Evolutionary conservation across 768 basidiomycete species (phyloP), one percentile per base, ranked within the genome.

Genomic region (Postia placenta): DNA sequence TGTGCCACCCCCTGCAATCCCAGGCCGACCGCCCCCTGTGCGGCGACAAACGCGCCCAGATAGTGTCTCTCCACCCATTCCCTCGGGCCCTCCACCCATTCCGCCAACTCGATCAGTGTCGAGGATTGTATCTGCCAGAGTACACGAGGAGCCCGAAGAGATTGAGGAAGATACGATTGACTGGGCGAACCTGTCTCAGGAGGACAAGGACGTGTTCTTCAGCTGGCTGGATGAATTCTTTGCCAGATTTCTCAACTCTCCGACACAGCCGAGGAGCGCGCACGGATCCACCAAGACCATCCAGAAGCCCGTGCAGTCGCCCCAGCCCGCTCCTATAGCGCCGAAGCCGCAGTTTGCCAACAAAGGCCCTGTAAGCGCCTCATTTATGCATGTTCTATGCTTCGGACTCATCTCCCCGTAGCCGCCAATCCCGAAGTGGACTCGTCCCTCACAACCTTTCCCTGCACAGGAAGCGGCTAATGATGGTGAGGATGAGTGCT

Each of bases 141-240:
- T 35, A 3, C 12, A 24, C 5, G 23, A n/a, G 4, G 17, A n/a
- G 14, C 38, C 43, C 17, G 14, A 20, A 9, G n/a, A n/a, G n/a
- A 3, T 47, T 35, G 36, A 25, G 14, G 24, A 37, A 12, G 57
- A 51, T 4, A 47, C 33, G 35, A 77, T 90, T 25, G 80, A 87
- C 60, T 91, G 87, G 87, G 63, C 72, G 4, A 80, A 85, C 61
- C 70, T 91, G 41, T 76, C 79, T 1, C 58, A 62, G 19, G 74
- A 82, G 60, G 86, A 91, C 58, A 90, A 87, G 60, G 67, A 78
- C 25, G 77, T 70, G 22, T 85, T 91, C 60, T 91, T 90, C 64
- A 65, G 66, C 51, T 90, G 87, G 87, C 69, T 91, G 19, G 87
- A 91, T 60, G 87, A 89, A 58, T 90, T 83, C 66, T 91, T 91